Evolutionary conservation across 148 eudicot genomes (phyloP), one percentile per base, ranked within the genome.

Genomic region (Simmondsia chinensis): DNA sequence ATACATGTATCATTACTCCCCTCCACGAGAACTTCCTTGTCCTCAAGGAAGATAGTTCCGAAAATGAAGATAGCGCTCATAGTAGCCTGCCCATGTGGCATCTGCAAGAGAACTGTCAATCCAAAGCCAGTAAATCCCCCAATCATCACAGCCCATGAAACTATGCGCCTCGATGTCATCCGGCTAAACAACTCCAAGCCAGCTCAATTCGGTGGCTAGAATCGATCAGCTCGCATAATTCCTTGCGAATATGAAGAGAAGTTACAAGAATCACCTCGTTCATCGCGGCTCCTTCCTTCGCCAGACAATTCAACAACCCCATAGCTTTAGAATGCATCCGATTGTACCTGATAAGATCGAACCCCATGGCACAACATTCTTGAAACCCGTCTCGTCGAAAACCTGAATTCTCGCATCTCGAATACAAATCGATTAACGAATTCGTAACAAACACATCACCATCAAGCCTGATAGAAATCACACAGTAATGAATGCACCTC

Each of bases 101-200:
- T n/a, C n/a, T n/a, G n/a, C n/a, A n/a, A n/a, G n/a, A n/a, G n/a
- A n/a, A n/a, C 60, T 4, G 94, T 77, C 79, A 77, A 62, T 61
- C 91, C 83, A 69, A 87, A 80, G 11, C 71, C 51, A 15, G 81
- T 69, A 43, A 77, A 83, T 19, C 78, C 91, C 2, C 86, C 80
- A 55, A 88, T 88, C 91, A 88, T 88, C 16, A 78, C 70, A 24
- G 83, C 88, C 91, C 89, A 88, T 8, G 79, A 55, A 45, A 80
- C 73, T 15, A 35, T 61, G 57, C 83, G 83, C 52, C 59, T 71
- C 23, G 27, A 52, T 35, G 49, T 52, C 15, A 56, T 52, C 23
- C 30, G 56, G 41, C 43, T 37, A 60, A 83, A 88, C 40, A 77
- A 46, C 38, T 72, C 64, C 64, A 69, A 17, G 96, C 74, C 29